Evolutionary conservation across 345 rosid genomes (phyloP), one percentile per base, ranked within the genome.

Genomic region (Draba incana): DNA sequence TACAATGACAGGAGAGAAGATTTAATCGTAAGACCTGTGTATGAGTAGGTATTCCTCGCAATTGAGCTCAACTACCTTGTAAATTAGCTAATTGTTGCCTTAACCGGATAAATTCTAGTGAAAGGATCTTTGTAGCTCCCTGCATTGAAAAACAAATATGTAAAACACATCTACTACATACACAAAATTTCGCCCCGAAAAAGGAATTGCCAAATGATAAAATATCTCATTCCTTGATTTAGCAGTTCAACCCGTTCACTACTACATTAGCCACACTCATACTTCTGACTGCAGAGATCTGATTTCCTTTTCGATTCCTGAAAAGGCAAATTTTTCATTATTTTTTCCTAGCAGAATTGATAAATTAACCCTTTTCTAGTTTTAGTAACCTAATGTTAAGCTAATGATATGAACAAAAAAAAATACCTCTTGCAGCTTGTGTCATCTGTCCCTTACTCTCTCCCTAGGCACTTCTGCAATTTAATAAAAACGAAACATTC

Each of bases 51-150:
- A 93, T 84, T 79, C 98, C 98, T 84, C 97, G 83, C 87, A 93
- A 85, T 75, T 93, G 98, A 83, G 97, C 97, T 76, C 94, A 85
- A 80, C 98, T 93, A 42, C 94, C 88, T 79, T 93, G 97, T 70
- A 93, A 81, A 55, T 87, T 88, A 50, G 87, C 82, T 62, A 93
- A 90, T 76, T 93, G 98, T 64, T 93, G 96, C 72, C 97, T 90
- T 38, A 90, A 85, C 78, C 97, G 83, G 43, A 93, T 65, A 44
- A 93, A 85, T 66, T 93, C 97, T 30, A 88, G 78, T 13, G 98
- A 96, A 61, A 93, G 78, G 76, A 69, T 77, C 88, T 90, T 93
- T 53, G 98, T 87, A 1, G 96, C 97, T 27, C 81, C 84, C 97
- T 93, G 69, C 67, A 78, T 15, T 20, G 64, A 74, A 44, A 59